phyloP scores from a whole-genome alignment of 192 early-diverging fungal genomes.

The Umbelopsis vinacea region DNA sequence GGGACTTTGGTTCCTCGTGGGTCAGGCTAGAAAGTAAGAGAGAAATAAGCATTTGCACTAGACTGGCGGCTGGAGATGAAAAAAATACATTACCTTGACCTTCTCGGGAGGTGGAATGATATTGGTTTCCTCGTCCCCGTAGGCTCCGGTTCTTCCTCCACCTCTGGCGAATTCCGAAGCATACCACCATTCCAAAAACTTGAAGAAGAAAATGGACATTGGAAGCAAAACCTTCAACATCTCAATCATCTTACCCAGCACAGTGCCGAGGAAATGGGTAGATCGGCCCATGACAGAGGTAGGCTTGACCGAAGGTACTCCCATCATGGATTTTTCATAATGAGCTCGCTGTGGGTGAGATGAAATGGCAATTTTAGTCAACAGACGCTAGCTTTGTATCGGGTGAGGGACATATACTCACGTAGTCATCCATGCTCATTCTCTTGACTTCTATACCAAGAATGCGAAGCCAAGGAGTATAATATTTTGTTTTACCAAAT shows the following conservation, averaged over 20 bases:
- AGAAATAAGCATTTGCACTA: not conserved
- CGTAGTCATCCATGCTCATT: constrained; percentile 83
- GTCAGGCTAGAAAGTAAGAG: constrained; percentile 60
- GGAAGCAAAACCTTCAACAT: constrained; percentile 80
- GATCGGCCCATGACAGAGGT: constrained; percentile 38
- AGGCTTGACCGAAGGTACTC: not conserved
- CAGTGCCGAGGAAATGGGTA: constrained; percentile 42
- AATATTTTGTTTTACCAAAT: constrained; percentile 82
- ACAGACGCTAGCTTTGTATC: not conserved
- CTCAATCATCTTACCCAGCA: constrained; percentile 65
- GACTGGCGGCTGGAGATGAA: not conserved
- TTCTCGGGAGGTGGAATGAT: constrained; percentile 78
- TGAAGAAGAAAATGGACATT: constrained; percentile 90
- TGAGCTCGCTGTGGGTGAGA: constrained; percentile 30
- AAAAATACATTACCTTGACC: constrained; percentile 53
- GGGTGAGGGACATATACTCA: constrained; percentile 43
- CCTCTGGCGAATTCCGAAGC: constrained; percentile 77
- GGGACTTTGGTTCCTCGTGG: constrained; percentile 77
- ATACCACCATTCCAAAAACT: constrained; percentile 98
- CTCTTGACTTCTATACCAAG: constrained; percentile 80
- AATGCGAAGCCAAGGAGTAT: constrained; percentile 82
- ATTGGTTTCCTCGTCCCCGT: constrained; percentile 46
- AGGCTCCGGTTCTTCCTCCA: constrained; percentile 37
- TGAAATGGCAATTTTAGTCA: too few relatives aligned
- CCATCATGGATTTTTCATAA: constrained; percentile 23